A percentile compares a stretch with the other conserved stretches of the same genome.
Conservation (phyloP, 306 rosid species). For the Urtica urens region DNA sequence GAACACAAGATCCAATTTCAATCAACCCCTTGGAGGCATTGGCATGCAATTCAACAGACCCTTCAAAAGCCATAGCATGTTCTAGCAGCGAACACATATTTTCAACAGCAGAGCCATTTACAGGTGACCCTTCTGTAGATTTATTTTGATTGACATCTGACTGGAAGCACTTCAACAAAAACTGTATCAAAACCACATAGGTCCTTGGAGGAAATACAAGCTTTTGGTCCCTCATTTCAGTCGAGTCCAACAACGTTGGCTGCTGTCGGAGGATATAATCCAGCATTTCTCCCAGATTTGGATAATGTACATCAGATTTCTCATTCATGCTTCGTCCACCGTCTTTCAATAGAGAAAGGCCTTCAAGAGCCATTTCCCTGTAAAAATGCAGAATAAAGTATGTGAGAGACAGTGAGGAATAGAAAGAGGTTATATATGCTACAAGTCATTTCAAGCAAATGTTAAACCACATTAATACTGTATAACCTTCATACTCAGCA, state of each 20-base stretch:
- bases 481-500: no score
- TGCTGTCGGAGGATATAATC: conserved; percentile 61
- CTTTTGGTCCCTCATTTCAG: conserved; percentile 53
- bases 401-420: not conserved
- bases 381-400: conserved; percentile 5
- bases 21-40: conserved; percentile 76
- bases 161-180: conserved; percentile 66
- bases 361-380: conserved; percentile 92
- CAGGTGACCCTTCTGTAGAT: conserved; percentile 33
- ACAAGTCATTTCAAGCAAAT: no score
- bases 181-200: conserved; percentile 65
- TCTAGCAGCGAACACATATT: conserved; percentile 60
- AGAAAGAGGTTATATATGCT: no score
- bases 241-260: conserved; percentile 58
- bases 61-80: conserved; percentile 83
- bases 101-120: conserved; percentile 44
- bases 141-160: conserved; percentile 49
- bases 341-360: conserved; percentile 49
- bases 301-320: conserved; percentile 37
- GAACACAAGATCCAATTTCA: conserved; percentile 59
- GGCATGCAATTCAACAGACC: conserved; percentile 80
- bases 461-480: no score
- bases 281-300: conserved; percentile 63
- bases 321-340: conserved; percentile 27
- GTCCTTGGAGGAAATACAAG: conserved; percentile 64